Base-by-base conservation (phyloP, 306 rosid genomes). In the Prunus davidiana region DNA sequence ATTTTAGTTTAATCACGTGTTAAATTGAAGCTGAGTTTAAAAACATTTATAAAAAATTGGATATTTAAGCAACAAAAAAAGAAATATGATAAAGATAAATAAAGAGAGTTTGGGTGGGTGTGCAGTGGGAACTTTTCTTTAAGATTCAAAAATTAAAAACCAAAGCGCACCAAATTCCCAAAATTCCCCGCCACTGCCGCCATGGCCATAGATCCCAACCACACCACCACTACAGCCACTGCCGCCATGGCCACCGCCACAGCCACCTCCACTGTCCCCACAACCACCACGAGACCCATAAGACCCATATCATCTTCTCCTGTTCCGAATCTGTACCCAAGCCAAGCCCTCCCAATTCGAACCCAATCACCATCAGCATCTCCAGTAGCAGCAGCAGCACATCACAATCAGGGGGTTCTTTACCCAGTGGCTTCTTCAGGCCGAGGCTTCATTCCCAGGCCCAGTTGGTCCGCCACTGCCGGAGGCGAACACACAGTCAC, bases 351-450 rank as follows among this genome's bases (percentile, higher is more conserved):
- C 28, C 62, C 60, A 3, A 70, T 71, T 32, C 64, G 75, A 4
- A 61, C 56, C 55, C 79, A 66, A 4, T 78, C 78, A 28, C 78
- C 55, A 11, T 82, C 67, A n/a, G 76, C 55, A 7, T 47, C 28
- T 12, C 66, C 82, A 45, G 69, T 38, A 25, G 64, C 80, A n/a
- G 60, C 86, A 72, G 11, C 80, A 51, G 10, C 87, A 73, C 8
- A 25, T 60, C 84, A 71, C 69, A 87, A 71, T 28, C 76, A 72
- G 47, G 89, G 80, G 30, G 46, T 86, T 73, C 78, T 70, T 25
- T 89, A 84, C 82, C 96, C 93, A 1, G 87, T 87, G 43, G 81
- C 86, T 30, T 88, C 93, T 68, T 78, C 87, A 24, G 90, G 87
- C 54, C 83, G 87, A 16, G 90, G 88, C 12, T 87, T 77, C 78